These are phyloP conservation scores for Fusarium brachygibbosum DNA, from an alignment of 2,329 filamentous ascomycete genomes.

Conservation along the genomic window DNA sequence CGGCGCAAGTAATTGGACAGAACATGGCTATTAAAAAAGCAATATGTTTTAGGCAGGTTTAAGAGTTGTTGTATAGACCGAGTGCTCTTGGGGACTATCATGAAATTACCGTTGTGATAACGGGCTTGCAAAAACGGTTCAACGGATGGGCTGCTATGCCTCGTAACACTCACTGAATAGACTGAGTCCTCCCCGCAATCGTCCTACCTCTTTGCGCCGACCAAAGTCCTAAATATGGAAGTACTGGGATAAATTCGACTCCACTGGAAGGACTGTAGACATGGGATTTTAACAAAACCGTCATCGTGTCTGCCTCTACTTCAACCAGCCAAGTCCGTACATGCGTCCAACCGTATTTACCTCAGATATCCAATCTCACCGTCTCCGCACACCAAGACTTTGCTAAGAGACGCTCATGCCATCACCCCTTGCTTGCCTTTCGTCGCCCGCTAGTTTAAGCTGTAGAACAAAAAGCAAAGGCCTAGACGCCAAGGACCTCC, in stretches of 20 bases:
- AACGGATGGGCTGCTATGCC: background rate
- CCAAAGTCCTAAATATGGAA: conserved; percentile 13
- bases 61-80: background rate
- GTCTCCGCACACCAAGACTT: conserved; percentile 5
- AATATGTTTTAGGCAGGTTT: background rate
- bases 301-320: background rate
- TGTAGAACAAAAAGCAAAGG: conserved; percentile 15
- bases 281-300: conserved; percentile 1
- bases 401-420: background rate
- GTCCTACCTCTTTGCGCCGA: conserved; percentile 23
- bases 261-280: conserved; percentile 15
- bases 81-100: background rate
- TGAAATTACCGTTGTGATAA: background rate
- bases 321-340: too few species aligned
- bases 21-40: too few species aligned
- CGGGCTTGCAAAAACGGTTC: conserved; percentile 1
- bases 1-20: too few species aligned
- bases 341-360: background rate
- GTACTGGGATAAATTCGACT: background rate
- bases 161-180: background rate
- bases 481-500: conserved; percentile 21
- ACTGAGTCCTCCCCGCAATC: conserved; percentile 33
- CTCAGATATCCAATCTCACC: conserved; percentile 6
- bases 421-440: background rate
- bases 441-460: background rate